Percentiles rank a stretch among this genome's conserved stretches.
Evolutionary conservation across 352 stramenopile genomes (phyloP).

Genomic region (Phytophthora europaea): DNA sequence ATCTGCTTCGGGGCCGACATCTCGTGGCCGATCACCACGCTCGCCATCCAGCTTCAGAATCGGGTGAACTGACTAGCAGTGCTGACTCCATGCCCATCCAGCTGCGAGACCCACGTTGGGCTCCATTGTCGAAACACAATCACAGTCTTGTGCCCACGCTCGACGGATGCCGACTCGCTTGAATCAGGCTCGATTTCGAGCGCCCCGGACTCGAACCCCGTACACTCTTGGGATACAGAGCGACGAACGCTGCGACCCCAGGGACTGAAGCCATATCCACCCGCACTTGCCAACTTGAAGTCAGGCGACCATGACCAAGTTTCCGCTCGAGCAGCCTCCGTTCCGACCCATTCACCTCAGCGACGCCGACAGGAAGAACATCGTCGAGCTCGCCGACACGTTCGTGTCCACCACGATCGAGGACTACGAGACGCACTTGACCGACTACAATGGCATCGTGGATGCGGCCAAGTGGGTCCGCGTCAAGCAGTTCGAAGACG

Average conservation of each 20-base stretch:
- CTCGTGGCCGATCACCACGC: constrained; percentile 15
- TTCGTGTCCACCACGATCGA: constrained; percentile 36
- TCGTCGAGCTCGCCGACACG: constrained; percentile 36
- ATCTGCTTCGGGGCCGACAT: constrained; percentile 14
- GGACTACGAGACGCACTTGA: constrained; percentile 43
- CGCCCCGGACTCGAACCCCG: no score
- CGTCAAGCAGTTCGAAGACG: constrained; percentile 47
- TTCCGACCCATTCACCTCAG: constrained; percentile 46
- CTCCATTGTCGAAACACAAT: constrained; percentile 18
- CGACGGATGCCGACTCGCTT: constrained; percentile 22
- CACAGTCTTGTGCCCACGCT: constrained; percentile 17
- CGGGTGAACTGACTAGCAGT: constrained; percentile 10
- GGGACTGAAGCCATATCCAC: background rate
- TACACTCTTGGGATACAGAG: background rate
- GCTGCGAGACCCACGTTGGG: constrained; percentile 29
- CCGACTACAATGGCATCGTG: constrained; percentile 29
- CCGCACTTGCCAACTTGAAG: constrained; percentile 30
- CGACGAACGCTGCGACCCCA: background rate
- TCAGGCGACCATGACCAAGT: constrained; percentile 39
- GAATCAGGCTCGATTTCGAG: constrained; percentile 30
- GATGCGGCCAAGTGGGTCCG: constrained; percentile 41
- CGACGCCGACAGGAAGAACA: constrained; percentile 30
- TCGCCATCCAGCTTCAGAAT: background rate
- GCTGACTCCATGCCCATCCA: constrained; percentile 9
- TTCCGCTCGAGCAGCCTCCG: constrained; percentile 39